Evolutionary conservation across 2,329 filamentous ascomycete species (phyloP).

Genomic region (Colletotrichum camelliae): DNA sequence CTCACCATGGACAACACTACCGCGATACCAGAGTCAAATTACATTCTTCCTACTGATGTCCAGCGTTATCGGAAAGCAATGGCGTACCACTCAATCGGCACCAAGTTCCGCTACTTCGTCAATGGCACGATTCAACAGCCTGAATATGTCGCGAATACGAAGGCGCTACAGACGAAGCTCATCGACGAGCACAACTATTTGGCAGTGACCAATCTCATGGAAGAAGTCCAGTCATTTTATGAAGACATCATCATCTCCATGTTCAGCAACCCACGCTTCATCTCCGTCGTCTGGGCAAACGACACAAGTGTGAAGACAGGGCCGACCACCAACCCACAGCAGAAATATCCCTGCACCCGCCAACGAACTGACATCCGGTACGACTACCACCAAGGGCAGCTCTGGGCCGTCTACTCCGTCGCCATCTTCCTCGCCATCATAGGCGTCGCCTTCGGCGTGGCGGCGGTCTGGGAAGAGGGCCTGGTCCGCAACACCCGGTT

Average conservation of each 20-base stretch:
- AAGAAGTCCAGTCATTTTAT: slow-evolving; percentile 32
- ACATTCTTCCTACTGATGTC: slow-evolving; percentile 28
- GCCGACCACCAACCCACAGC: slow-evolving; percentile 17
- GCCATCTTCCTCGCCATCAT: slow-evolving; percentile 32
- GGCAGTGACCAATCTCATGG: slow-evolving; percentile 28
- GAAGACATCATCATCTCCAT: slow-evolving; percentile 40
- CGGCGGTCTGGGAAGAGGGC: slow-evolving; percentile 36
- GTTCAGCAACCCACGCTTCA: slow-evolving; percentile 37
- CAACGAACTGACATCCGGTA: slow-evolving; percentile 32
- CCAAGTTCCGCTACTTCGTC: slow-evolving; percentile 31
- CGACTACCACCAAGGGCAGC: slow-evolving; percentile 30
- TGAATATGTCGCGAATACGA: slow-evolving; percentile 29
- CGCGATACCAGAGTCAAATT: slow-evolving; percentile 29
- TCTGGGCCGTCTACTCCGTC: slow-evolving; percentile 40
- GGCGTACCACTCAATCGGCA: slow-evolving; percentile 37
- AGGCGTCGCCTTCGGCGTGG: slow-evolving; percentile 32
- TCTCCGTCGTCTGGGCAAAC: slow-evolving; percentile 36
- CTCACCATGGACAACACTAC: slow-evolving; percentile 1
- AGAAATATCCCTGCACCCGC: slow-evolving; percentile 32
- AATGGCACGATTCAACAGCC: slow-evolving; percentile 33
- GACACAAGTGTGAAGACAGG: slow-evolving; percentile 26
- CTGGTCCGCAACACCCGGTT: slow-evolving; percentile 40
- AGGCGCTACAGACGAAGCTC: slow-evolving; percentile 44
- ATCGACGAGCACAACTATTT: slow-evolving; percentile 37
- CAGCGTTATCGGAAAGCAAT: slow-evolving; percentile 31